phyloP scores from a whole-genome alignment of 306 rosid genomes.

The Lathyrus oleraceus region DNA sequence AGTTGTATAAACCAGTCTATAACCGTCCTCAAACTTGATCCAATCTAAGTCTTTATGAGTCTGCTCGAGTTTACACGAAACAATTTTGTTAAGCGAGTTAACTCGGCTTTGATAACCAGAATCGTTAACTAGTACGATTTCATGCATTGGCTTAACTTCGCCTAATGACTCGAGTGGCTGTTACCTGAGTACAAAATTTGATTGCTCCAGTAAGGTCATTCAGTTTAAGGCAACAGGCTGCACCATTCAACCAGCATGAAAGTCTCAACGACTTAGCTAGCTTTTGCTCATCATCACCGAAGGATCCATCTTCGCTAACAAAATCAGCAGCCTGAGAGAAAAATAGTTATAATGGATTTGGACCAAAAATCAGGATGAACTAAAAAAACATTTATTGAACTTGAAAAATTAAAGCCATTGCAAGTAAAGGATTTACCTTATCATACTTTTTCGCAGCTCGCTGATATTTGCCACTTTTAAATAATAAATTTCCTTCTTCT shows the following conservation, averaged over 20 bases:
- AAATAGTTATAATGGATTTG: slow-evolving; percentile 22
- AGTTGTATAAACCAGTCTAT: too few relatives aligned
- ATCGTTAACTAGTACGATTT: neutral
- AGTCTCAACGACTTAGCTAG: slow-evolving; percentile 50
- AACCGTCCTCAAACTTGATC: too few relatives aligned
- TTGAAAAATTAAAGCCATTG: slow-evolving; percentile 16
- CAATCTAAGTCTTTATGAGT: neutral
- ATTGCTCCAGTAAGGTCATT: slow-evolving; percentile 58
- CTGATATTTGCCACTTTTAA: slow-evolving; percentile 53
- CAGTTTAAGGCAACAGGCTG: slow-evolving; percentile 73
- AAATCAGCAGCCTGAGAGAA: slow-evolving; percentile 59
- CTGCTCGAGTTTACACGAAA: neutral
- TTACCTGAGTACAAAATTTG: slow-evolving; percentile 65
- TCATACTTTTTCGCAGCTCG: slow-evolving; percentile 64
- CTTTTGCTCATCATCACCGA: slow-evolving; percentile 53
- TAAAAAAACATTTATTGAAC: slow-evolving; percentile 5
- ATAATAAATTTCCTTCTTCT: slow-evolving; percentile 70
- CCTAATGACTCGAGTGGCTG: slow-evolving; percentile 2
- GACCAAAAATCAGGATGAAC: neutral
- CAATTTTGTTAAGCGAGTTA: neutral
- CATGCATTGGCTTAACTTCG: neutral
- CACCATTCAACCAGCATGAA: slow-evolving; percentile 74
- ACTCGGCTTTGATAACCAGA: neutral
- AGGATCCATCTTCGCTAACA: slow-evolving; percentile 56
- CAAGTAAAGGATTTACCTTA: slow-evolving; percentile 45